A percentile compares a stretch with the other conserved stretches of the same genome.
Evolutionary conservation across 2,329 filamentous ascomycete species (phyloP).

Genomic region (Trichoderma harzianum): DNA sequence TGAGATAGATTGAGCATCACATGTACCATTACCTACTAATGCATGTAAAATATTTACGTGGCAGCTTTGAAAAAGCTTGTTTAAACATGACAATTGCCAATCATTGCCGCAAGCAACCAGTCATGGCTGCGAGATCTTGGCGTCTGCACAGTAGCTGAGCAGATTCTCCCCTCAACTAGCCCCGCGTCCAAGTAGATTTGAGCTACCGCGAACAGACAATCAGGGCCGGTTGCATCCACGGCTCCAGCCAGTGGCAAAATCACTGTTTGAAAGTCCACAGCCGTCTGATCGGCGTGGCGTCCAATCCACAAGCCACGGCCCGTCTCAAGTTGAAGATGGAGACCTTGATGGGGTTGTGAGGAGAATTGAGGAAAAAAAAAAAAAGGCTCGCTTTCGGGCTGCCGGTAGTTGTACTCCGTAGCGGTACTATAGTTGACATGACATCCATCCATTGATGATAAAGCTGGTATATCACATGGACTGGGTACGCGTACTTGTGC

Average conservation of each 20-base stretch:
- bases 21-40: background rate
- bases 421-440: background rate
- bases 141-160: background rate
- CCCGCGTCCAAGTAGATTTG: background rate
- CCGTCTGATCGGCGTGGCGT: slow-evolving; percentile 1
- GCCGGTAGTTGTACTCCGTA: background rate
- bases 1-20: background rate
- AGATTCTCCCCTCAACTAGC: background rate
- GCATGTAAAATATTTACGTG: background rate
- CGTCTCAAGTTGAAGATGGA: background rate
- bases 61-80: background rate
- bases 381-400: background rate
- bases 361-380: background rate
- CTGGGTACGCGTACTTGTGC: background rate
- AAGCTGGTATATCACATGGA: background rate
- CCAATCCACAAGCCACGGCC: slow-evolving; percentile 4
- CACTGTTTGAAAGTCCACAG: background rate
- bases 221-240: slow-evolving; percentile 6
- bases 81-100: background rate
- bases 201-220: background rate
- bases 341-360: background rate
- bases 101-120: background rate
- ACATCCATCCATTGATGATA: background rate
- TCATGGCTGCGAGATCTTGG: background rate
- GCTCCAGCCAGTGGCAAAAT: background rate